Conservation (phyloP, 352 stramenopile genomes). For the Phytophthora europaea region DNA sequence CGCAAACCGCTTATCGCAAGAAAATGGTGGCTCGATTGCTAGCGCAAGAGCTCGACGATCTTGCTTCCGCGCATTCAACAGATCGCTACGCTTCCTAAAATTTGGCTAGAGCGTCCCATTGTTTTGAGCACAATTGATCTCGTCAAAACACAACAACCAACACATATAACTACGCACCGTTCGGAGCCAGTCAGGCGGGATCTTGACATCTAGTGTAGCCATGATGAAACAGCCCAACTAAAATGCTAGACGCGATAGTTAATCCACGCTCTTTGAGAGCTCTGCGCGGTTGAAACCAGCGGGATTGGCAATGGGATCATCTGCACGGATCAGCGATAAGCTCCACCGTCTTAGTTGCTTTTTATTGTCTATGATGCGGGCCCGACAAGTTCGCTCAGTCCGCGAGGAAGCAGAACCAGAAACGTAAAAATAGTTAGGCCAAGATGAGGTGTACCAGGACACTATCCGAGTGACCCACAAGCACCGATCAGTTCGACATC, state of each 20-base stretch:
- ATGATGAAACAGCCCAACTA: slow-evolving; percentile 22
- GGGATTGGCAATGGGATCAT: slow-evolving; percentile 15
- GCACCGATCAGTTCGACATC: too few relatives aligned
- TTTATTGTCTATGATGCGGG: background rate
- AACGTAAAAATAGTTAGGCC: slow-evolving; percentile 24
- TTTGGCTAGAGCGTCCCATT: slow-evolving; percentile 38
- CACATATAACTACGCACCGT: slow-evolving; percentile 28
- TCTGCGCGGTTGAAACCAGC: background rate
- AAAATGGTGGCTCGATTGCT: slow-evolving; percentile 29
- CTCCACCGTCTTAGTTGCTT: background rate
- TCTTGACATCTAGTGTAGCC: slow-evolving; percentile 46
- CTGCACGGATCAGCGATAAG: background rate
- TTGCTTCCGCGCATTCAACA: slow-evolving; percentile 54
- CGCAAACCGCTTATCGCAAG: slow-evolving; percentile 52
- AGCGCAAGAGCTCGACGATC: slow-evolving; percentile 55
- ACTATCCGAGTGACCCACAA: too few relatives aligned
- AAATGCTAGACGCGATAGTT: background rate
- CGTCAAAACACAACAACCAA: background rate
- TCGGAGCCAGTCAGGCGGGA: slow-evolving; percentile 67
- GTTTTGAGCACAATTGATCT: background rate
- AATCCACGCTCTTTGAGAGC: background rate
- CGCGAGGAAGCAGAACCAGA: slow-evolving; percentile 19
- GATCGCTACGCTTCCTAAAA: slow-evolving; percentile 53
- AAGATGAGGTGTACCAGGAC: background rate
- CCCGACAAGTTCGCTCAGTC: slow-evolving; percentile 13